Base-by-base conservation (phyloP, 2,329 filamentous ascomycete genomes). In the Ceratocystis ficicola region DNA sequence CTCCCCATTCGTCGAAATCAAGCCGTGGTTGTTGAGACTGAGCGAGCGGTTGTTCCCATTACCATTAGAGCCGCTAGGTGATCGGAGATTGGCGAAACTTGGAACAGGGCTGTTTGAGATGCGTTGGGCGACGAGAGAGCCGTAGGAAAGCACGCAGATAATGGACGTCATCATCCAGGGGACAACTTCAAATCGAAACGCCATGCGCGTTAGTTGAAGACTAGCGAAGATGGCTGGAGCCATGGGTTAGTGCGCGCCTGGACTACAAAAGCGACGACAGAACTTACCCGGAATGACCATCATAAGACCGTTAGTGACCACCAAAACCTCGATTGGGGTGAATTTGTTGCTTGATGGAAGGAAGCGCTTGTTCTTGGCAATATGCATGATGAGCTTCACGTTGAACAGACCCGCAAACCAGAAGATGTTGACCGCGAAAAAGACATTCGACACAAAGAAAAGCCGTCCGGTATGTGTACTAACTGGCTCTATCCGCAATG, bases 401-500 rank as follows among this genome's bases (percentile, higher is more conserved):
- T 81, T 81, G 74, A 84, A 84, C 44, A 84, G 69, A 48, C 79
- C 77, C 70, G 80, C 83, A 73, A 82, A 84, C 77, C 80, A 84
- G 67, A 75, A 76, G 44, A 79, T 77, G 17, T 76, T 77, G 10
- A 75, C 68, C 20, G 75, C 74, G n/a, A 76, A 77, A 61, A 75
- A 71, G 44, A 77, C 73, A 32, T 71, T 32, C 75, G 75, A 36
- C 73, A 71, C 63, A 77, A 70, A 2, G 75, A 72, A 7, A 80
- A 69, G 76, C 77, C 79, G 15, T 5, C 32, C 48, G 15, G 59
- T 22, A 7, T 22, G 5, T 0, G 7, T 20, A 3, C 22, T 22
- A 32, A 17, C 20, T 3, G 5, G 32, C 52, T 41, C 3, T 32
- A n/a, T 41, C 71, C 50, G 28, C 70, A 69, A 17, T 64, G 36